Evolutionary conservation across 208 protist genomes (phyloP).

Genomic region (Leishmania gerbilli): DNA sequence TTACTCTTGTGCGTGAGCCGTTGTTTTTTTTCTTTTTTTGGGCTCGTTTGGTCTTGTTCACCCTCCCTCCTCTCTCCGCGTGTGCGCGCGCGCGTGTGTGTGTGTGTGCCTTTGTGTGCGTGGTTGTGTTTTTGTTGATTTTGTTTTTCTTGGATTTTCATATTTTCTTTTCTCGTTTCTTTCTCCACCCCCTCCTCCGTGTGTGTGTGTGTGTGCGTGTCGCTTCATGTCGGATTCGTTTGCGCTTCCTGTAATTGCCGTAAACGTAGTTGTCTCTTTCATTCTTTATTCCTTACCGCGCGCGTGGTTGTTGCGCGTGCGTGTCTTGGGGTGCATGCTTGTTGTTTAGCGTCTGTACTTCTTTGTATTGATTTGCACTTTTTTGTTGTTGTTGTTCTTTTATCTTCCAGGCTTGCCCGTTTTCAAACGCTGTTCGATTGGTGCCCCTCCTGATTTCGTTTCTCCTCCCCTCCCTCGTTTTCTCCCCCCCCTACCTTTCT

Average conservation of each 20-base stretch:
- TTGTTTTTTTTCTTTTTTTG: background rate
- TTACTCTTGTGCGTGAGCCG: background rate
- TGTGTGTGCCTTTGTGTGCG: background rate
- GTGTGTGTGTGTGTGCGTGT: background rate
- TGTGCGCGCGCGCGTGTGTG: background rate
- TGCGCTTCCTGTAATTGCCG: constrained; percentile 1
- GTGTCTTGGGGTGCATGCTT: background rate
- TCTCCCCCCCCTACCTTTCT: background rate
- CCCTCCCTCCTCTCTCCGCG: background rate
- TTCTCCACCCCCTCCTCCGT: too few relatives aligned
- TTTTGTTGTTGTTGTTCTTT: too few relatives aligned
- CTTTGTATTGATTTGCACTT: background rate
- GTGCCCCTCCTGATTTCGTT: background rate
- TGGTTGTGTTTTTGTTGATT: background rate
- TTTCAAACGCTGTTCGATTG: background rate
- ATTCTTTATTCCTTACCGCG: background rate
- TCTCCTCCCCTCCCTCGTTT: background rate
- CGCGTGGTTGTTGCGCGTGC: background rate
- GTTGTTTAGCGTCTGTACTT: background rate
- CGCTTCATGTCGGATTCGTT: background rate
- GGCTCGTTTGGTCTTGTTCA: background rate
- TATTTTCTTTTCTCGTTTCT: background rate
- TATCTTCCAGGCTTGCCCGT: background rate
- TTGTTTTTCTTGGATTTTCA: background rate
- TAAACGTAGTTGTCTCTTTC: constrained; percentile 1